Percentiles rank a stretch among this genome's conserved stretches.
These are phyloP conservation scores for Geum urbanum DNA, from an alignment of 306 rosid species.

Conservation along the genomic window DNA sequence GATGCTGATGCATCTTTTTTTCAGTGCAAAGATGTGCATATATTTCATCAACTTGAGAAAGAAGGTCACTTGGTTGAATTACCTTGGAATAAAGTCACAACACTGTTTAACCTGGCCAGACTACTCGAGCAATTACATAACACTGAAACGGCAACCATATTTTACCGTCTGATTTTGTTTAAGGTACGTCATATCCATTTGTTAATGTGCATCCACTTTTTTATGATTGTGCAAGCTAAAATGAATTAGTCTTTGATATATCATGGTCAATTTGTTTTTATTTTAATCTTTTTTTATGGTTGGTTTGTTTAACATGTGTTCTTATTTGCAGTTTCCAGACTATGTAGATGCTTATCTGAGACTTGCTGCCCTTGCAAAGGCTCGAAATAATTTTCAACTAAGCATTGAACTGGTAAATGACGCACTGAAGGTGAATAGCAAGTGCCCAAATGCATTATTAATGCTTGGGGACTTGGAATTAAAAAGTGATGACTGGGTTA, in stretches of 20 bases:
- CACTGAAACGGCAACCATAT: slow-evolving; percentile 68
- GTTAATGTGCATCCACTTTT: background rate
- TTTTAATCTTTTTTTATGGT: background rate
- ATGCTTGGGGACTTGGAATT: slow-evolving; percentile 98
- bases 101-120: slow-evolving; percentile 86
- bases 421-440: slow-evolving; percentile 84
- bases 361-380: slow-evolving; percentile 90
- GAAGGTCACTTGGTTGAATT: slow-evolving; percentile 60
- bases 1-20: slow-evolving; percentile 67
- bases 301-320: slow-evolving; percentile 24
- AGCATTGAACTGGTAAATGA: slow-evolving; percentile 99
- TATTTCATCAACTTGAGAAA: slow-evolving; percentile 78
- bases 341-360: slow-evolving; percentile 88
- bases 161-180: slow-evolving; percentile 83
- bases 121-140: slow-evolving; percentile 75
- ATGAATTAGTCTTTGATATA: background rate
- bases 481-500: slow-evolving; percentile 97
- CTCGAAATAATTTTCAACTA: slow-evolving; percentile 74
- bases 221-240: background rate
- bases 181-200: slow-evolving; percentile 44
- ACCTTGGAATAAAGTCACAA: slow-evolving; percentile 91
- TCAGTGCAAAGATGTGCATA: slow-evolving; percentile 74
- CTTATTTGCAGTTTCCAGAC: slow-evolving; percentile 71
- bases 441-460: slow-evolving; percentile 87
- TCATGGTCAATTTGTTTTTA: background rate